Evolutionary conservation across 768 basidiomycete species (phyloP).

Genomic region (Boletales sp.): DNA sequence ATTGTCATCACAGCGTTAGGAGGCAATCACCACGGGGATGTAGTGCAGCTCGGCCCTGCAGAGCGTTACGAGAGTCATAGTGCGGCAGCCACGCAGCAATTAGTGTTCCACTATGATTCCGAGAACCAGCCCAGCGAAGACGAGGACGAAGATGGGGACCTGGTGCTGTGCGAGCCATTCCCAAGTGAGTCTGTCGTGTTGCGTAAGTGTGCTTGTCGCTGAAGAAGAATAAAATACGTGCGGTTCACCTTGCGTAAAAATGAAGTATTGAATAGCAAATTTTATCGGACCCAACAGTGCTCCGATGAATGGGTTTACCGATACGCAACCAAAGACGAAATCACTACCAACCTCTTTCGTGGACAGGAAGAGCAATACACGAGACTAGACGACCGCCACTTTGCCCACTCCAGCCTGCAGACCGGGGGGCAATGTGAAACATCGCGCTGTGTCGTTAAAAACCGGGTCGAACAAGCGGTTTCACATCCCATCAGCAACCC

Average conservation of each 20-base stretch:
- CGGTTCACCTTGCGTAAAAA: neutral
- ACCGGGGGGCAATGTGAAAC: slow-evolving; percentile 1
- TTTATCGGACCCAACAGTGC: slow-evolving; percentile 11
- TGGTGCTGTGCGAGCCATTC: slow-evolving; percentile 16
- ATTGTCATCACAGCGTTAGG: neutral
- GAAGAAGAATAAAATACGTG: neutral
- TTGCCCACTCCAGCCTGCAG: neutral
- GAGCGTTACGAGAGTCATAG: neutral
- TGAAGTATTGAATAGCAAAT: slow-evolving; percentile 18
- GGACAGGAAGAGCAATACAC: slow-evolving; percentile 15
- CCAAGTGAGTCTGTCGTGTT: slow-evolving; percentile 19
- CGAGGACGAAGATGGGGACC: slow-evolving; percentile 15
- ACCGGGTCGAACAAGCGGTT: slow-evolving; percentile 3
- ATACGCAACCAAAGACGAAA: slow-evolving; percentile 30
- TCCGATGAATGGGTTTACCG: slow-evolving; percentile 27
- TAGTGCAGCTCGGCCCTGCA: neutral
- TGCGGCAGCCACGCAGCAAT: neutral
- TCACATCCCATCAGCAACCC: neutral
- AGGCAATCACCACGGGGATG: neutral
- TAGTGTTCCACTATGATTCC: neutral
- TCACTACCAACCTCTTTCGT: slow-evolving; percentile 23
- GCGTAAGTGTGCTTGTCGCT: neutral
- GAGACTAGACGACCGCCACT: neutral
- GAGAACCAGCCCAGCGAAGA: slow-evolving; percentile 12
- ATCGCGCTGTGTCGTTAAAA: slow-evolving; percentile 7